A percentile compares a stretch with the other conserved stretches of the same genome.
Conservation (phyloP, 306 rosid species). For the Carpinus fangiana region DNA sequence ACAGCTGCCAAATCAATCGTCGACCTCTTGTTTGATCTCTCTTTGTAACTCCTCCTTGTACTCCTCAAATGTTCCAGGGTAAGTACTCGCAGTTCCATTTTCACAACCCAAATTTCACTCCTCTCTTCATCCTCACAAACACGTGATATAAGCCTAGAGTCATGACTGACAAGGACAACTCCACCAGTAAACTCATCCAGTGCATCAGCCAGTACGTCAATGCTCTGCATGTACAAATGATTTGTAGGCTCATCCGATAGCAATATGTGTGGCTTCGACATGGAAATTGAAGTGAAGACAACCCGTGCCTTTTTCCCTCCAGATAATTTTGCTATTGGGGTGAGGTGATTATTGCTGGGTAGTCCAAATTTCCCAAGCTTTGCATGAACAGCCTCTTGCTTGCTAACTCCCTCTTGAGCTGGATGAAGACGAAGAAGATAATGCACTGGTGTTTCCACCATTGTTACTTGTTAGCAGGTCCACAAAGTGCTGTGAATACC, state of each 20-base stretch:
- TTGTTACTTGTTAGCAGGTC: conserved; percentile 68
- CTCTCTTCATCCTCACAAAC: conserved; percentile 73
- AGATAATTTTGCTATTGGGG: conserved; percentile 68
- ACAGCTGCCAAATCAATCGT: conserved; percentile 34
- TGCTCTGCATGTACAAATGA: conserved; percentile 83
- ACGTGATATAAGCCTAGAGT: conserved; percentile 67
- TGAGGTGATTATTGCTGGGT: conserved; percentile 73
- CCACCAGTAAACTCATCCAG: conserved; percentile 71
- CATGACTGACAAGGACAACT: conserved; percentile 78
- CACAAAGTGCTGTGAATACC: conserved; percentile 65
- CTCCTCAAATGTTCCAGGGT: conserved; percentile 54
- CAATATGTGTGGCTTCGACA: conserved; percentile 78
- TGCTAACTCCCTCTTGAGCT: conserved; percentile 70
- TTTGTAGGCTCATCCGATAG: conserved; percentile 78
- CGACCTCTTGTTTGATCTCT: conserved; percentile 63
- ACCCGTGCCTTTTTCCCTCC: conserved; percentile 73
- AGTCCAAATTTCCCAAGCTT: conserved; percentile 66
- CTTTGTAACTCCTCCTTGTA: conserved; percentile 58
- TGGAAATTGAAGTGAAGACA: conserved; percentile 81
- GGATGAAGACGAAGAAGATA: conserved; percentile 73
- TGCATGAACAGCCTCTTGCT: conserved; percentile 72
- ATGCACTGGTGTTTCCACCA: conserved; percentile 68
- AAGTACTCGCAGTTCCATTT: conserved; percentile 52
- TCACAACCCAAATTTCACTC: conserved; percentile 83
- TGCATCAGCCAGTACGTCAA: conserved; percentile 71